A percentile compares a stretch with the other conserved stretches of the same genome.
Conservation (phyloP, 108 stramenopile genomes). For the Discostella pseudostelligera region DNA sequence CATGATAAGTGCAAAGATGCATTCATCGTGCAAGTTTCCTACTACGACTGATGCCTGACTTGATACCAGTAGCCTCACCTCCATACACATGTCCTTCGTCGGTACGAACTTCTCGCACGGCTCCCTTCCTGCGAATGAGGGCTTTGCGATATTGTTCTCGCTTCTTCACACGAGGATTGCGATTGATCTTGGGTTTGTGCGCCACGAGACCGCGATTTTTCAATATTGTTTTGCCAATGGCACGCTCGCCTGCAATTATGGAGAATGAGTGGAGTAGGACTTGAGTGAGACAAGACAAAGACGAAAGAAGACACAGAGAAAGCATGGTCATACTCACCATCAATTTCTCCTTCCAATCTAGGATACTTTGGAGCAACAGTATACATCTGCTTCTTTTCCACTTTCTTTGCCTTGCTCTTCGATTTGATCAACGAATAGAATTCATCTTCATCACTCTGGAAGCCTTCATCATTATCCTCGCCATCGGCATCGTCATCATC, state of each 20-base stretch:
- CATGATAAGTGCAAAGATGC: no score
- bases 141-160: slow-evolving; percentile 94
- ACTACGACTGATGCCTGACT: slow-evolving; percentile 78
- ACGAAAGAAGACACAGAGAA: background rate
- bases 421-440: slow-evolving; percentile 65
- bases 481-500: slow-evolving; percentile 40
- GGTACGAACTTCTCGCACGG: slow-evolving; percentile 87
- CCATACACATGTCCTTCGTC: slow-evolving; percentile 85
- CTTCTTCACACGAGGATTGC: slow-evolving; percentile 98
- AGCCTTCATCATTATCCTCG: slow-evolving; percentile 48
- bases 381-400: slow-evolving; percentile 62
- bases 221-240: slow-evolving; percentile 78
- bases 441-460: slow-evolving; percentile 54
- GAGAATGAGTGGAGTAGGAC: background rate
- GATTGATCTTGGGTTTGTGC: slow-evolving; percentile 93
- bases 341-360: slow-evolving; percentile 57
- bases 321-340: slow-evolving; percentile 57
- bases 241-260: slow-evolving; percentile 68
- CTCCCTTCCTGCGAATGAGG: slow-evolving; percentile 90
- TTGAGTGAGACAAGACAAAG: background rate
- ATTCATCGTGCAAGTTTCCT: slow-evolving; percentile 63
- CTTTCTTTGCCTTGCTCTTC: slow-evolving; percentile 60
- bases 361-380: slow-evolving; percentile 87
- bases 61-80: slow-evolving; percentile 92
- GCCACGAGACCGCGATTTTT: slow-evolving; percentile 96